phyloP scores from a whole-genome alignment of 2,329 filamentous ascomycete species.

The Colletotrichum chlorophyti region DNA sequence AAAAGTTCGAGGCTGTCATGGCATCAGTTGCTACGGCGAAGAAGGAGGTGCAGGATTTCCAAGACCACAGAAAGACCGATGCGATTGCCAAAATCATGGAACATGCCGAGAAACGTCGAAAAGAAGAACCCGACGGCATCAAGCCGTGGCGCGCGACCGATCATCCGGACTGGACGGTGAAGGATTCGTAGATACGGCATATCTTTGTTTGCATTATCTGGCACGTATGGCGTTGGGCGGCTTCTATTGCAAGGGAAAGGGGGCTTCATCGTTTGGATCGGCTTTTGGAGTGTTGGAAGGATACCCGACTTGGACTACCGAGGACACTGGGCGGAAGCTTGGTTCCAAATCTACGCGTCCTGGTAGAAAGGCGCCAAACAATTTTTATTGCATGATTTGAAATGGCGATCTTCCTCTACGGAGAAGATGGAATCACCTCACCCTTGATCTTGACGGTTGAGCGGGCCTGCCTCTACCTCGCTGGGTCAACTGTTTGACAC shows the following conservation, averaged over 20 bases:
- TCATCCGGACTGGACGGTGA: conserved; percentile 60
- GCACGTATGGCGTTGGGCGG: conserved; percentile 1
- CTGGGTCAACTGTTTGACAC: too few species aligned
- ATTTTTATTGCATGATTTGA: too few species aligned
- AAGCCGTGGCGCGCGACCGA: conserved; percentile 65
- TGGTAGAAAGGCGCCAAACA: too few species aligned
- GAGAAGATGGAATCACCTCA: too few species aligned
- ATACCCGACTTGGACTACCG: too few species aligned
- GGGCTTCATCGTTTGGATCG: not conserved
- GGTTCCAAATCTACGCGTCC: too few species aligned
- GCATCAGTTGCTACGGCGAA: conserved; percentile 54
- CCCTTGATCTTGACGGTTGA: too few species aligned
- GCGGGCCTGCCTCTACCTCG: too few species aligned
- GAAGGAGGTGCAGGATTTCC: conserved; percentile 59
- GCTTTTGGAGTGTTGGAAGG: conserved; percentile 31
- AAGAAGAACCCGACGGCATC: conserved; percentile 62
- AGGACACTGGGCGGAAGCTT: not conserved
- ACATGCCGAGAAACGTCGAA: conserved; percentile 58
- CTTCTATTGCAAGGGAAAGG: not conserved
- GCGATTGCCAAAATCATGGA: conserved; percentile 57
- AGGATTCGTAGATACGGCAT: not conserved
- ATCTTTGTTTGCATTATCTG: too few species aligned
- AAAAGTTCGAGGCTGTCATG: conserved; percentile 53
- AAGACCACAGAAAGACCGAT: conserved; percentile 52
- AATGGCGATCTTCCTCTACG: too few species aligned